Base-by-base conservation (phyloP, 345 rosid species). In the Aethionema arabicum region DNA sequence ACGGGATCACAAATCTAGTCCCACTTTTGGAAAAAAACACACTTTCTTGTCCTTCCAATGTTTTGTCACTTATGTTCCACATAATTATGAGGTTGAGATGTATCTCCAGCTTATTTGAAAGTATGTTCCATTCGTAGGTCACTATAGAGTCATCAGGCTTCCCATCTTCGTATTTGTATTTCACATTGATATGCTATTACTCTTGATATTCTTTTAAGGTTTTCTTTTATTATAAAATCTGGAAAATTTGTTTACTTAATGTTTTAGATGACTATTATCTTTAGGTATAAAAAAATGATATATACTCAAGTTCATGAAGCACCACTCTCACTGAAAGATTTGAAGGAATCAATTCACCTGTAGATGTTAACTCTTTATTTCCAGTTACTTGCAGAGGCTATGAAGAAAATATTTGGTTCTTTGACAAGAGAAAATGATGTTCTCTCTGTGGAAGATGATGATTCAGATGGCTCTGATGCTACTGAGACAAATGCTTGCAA, bases 381-480 rank as follows among this genome's bases (percentile, higher is more conserved):
- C 73, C 92, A 93, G 99, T 79, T 93, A 77, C 97, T 93, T 79
- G 96, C 99, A 76, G 99, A 87, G 80, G 97, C 99, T 63, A 81
- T 67, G 35, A 87, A 82, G 76, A 76, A 81, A 68, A 74, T 90
- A 60, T 83, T 76, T 78, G 90, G 95, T 68, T 73, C 79, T 33
- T 72, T 84, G 76, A 74, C 66, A 65, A 69, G 60, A 67, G 88
- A 77, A 70, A 80, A 67, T 52, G 83, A 80, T 77, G 65, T 76
- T 54, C 78, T 93, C 48, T 76, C 70, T 61, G 30, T 93, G 49
- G 97, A 87, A 74, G 92, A 82, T 12, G 90, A 87, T 63, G 83
- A 69, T 61, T 56, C 76, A 50, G 91, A 74, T 66, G 79, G 74
- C 64, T 58, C 77, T 70, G 79, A 55, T 68, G 64, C 75, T 68